Evolutionary conservation across 1,139 yeast species (phyloP), one percentile per base, ranked within the genome.

Genomic region (Yamadazyma songkhlaensis): DNA sequence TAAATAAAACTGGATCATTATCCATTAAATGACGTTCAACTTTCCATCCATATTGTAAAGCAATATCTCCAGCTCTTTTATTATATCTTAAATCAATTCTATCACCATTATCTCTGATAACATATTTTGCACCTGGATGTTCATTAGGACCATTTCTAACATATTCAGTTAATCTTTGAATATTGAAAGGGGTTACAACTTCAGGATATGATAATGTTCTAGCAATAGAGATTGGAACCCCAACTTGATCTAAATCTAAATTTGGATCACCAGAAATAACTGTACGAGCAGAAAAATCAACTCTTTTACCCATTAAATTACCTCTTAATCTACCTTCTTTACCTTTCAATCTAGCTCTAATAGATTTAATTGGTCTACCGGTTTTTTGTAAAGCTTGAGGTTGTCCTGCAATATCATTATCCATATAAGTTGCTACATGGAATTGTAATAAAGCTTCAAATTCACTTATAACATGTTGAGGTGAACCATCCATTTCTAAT

Each of bases 361-460:
- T 94, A 33, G 97, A 88, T 62, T 92, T 94, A 47, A 94, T 95
- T 7, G 99, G 98, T 67, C 98, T 86, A 41, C 98, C 99, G 36
- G 97, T 88, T 64, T 94, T 94, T 60, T 94, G 99, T 47, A 92
- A 77, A 29, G 99, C 98, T 63, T 92, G 98, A 0, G 98, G 99
- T 66, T 92, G 98, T 46, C 99, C 98, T n/a, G 98, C 98, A 65
- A 92, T 92, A 68, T 92, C 98, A 59, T 92, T 92, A 67, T 92
- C 98, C 99, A 92, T 92, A 61, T 92, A 92, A 1, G 99, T 92
- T n/a, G 99, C 98, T 35, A 94, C 97, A 56, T 92, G 98, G 63
- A 89, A 94, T 59, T 94, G 99, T 44, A 94, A 73, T 51, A 94
- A 77, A 31, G 96, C 86, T 60, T 94, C 98, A 56, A 94, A 92